Evolutionary conservation across 768 basidiomycete species (phyloP).

Genomic region (Podaxis sp.): DNA sequence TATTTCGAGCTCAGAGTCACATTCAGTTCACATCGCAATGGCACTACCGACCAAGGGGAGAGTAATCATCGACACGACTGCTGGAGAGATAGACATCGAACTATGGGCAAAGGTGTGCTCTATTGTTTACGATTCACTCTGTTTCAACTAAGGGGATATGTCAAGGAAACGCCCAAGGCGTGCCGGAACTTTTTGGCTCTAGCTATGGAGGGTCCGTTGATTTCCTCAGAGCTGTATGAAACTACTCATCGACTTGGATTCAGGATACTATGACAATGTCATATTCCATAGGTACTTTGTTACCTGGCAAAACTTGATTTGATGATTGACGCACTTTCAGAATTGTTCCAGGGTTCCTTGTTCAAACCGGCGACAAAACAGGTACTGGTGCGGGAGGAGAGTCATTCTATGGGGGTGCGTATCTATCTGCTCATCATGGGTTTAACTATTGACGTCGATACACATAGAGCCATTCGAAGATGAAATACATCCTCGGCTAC

Average conservation of each 20-base stretch:
- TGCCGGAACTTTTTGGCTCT: conserved; percentile 89
- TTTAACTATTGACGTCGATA: neutral
- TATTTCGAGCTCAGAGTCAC: neutral
- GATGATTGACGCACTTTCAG: conserved; percentile 31
- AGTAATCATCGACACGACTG: conserved; percentile 86
- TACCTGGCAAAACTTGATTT: neutral
- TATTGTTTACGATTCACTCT: neutral
- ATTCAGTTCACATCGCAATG: conserved; percentile 39
- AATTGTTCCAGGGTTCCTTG: conserved; percentile 88
- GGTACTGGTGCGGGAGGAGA: conserved; percentile 92
- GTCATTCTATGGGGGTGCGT: conserved; percentile 86
- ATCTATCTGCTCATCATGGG: neutral
- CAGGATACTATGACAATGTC: conserved; percentile 95
- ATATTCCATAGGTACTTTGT: conserved; percentile 81
- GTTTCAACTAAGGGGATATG: neutral
- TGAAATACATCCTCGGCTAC: conserved; percentile 89
- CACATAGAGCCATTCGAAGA: conserved; percentile 87
- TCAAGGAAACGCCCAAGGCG: conserved; percentile 89
- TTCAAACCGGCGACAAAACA: conserved; percentile 93
- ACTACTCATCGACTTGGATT: conserved; percentile 16
- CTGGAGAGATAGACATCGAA: conserved; percentile 86
- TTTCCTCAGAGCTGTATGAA: conserved; percentile 19
- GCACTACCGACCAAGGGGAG: conserved; percentile 84
- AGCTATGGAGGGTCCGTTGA: conserved; percentile 81
- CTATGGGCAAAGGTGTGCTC: conserved; percentile 81